Evolutionary conservation across 768 basidiomycete species (phyloP), one percentile per base, ranked within the genome.

Genomic region (Dioszegia hungarica): DNA sequence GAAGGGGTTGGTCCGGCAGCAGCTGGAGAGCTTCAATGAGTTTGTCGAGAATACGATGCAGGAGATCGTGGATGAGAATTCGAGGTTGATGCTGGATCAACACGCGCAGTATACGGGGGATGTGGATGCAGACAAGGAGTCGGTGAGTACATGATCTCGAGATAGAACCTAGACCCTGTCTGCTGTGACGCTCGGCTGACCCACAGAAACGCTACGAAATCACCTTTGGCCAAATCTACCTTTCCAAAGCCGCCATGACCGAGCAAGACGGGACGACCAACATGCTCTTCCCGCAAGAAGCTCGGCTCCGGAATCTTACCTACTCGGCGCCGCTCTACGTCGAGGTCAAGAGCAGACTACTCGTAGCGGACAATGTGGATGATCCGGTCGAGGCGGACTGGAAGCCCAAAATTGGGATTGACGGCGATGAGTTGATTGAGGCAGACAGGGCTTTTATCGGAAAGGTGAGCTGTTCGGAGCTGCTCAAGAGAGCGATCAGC

Each of bases 31-130:
- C 11, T 99, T 94, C 77, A 92, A 99, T 75, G 94, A 98, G 78
- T 99, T 98, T 70, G 90, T 99, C 31, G 91, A 97, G 74, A 97
- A 97, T 67, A 97, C 92, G 14, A 95, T 99, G 92, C 94, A 98
- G 78, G 95, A 98, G 75, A 82, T 99, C 24, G 93, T 99, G 20
- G 95, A 97, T 75, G 95, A 99, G 79, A 90, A 90, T 63, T 79
- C 86, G n/a, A 90, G 90, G 68, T 84, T 99, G 70, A 92, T 94
- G 63, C 80, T 99, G 45, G 94, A 98, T 78, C 95, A 98, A 78
- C 88, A 88, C 49, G 87, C 90, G 75, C 95, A 99, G 77, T 91
- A 95, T 75, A 88, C 92, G 9, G 94, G 94, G 5, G 86, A 88
- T 40, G 78, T 67, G n/a, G 78, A 79, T 58, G 5, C 49, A 22